These are phyloP conservation scores for Moesziomyces globuligerus DNA, from an alignment of 1,284 basidiomycete species.

Conservation along the genomic window DNA sequence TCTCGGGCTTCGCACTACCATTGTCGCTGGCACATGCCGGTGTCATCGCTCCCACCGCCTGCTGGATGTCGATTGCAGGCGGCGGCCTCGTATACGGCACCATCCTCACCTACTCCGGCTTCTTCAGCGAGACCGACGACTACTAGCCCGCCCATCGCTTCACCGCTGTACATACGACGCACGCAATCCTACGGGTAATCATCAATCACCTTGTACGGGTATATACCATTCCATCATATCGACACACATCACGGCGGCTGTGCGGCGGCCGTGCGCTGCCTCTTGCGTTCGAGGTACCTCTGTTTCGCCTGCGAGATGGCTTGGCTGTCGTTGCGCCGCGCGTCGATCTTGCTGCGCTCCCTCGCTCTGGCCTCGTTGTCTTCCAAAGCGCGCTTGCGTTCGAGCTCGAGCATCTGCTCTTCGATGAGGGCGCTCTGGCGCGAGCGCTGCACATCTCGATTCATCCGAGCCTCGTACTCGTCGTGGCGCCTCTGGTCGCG, in stretches of 20 bases:
- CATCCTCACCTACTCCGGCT: slow-evolving; percentile 67
- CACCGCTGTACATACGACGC: slow-evolving; percentile 30
- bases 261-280: slow-evolving; percentile 23
- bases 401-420: slow-evolving; percentile 56
- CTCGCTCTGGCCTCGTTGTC: slow-evolving; percentile 23
- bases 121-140: slow-evolving; percentile 61
- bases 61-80: slow-evolving; percentile 91
- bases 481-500: slow-evolving; percentile 36
- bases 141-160: slow-evolving; percentile 13
- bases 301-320: slow-evolving; percentile 46
- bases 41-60: slow-evolving; percentile 84
- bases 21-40: slow-evolving; percentile 90
- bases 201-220: slow-evolving; percentile 13
- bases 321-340: slow-evolving; percentile 39
- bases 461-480: slow-evolving; percentile 44
- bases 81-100: slow-evolving; percentile 95
- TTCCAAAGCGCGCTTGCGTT: slow-evolving; percentile 37
- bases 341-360: slow-evolving; percentile 32
- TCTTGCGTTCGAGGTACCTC: slow-evolving; percentile 68
- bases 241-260: too few relatives aligned
- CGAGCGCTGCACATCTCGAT: slow-evolving; percentile 43
- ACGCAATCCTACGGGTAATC: slow-evolving; percentile 1
- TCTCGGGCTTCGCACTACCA: slow-evolving; percentile 89
- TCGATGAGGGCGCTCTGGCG: slow-evolving; percentile 51
- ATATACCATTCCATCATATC: slow-evolving; percentile 2